Evolutionary conservation across 495 filamentous ascomycete species (phyloP).

Genomic region (Hyaloscypha finlandica): DNA sequence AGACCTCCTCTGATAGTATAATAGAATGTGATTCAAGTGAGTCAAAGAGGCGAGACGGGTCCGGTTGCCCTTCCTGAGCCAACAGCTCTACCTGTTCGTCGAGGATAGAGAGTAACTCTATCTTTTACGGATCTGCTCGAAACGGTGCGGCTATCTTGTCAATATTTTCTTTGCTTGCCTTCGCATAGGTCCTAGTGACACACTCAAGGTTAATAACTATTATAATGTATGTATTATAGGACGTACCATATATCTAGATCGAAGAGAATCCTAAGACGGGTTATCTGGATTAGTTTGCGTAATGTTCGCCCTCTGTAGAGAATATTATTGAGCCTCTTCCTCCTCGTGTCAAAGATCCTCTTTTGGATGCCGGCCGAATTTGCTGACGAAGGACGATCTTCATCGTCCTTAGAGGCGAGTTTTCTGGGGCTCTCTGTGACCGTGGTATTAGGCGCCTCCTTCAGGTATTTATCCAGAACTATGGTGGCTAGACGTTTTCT

Average conservation of each 20-base stretch:
- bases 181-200: conserved; percentile 18
- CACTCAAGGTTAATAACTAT: conserved; percentile 22
- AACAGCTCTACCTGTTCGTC: too few relatives aligned
- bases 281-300: conserved; percentile 19
- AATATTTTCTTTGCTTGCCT: conserved; percentile 24
- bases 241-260: conserved; percentile 24
- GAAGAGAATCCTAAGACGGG: conserved; percentile 21
- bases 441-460: too few relatives aligned
- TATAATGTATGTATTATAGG: conserved; percentile 16
- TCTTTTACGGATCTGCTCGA: too few relatives aligned
- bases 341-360: conserved; percentile 16
- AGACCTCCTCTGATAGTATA: conserved; percentile 20
- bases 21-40: conserved; percentile 26
- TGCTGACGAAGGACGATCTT: conserved; percentile 16
- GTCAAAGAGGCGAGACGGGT: too few relatives aligned
- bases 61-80: too few relatives aligned
- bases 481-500: too few relatives aligned
- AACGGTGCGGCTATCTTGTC: conserved; percentile 12
- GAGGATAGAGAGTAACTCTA: too few relatives aligned
- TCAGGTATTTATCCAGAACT: too few relatives aligned
- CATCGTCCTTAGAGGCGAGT: conserved; percentile 13
- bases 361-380: conserved; percentile 13
- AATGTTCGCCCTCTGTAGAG: conserved; percentile 18
- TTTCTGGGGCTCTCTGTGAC: too few relatives aligned
- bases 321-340: conserved; percentile 16